Percentiles rank a stretch among this genome's conserved stretches.
phyloP scores from a whole-genome alignment of 495 filamentous ascomycete genomes.

The Amniculicola lignicola region DNA sequence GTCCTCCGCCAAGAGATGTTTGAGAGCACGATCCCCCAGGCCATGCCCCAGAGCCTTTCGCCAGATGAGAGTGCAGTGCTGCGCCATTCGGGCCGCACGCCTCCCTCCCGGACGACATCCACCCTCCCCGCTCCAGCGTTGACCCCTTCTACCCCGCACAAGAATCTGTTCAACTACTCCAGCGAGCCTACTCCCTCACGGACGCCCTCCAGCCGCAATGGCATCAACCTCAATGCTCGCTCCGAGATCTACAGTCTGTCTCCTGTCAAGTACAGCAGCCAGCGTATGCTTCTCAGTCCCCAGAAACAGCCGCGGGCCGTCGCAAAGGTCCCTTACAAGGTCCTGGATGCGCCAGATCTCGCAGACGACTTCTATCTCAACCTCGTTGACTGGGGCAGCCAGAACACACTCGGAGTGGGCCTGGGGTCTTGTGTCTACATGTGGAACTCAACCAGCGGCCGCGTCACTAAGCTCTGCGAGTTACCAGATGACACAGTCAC shows the following conservation, averaged over 20 bases:
- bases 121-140: slow-evolving; percentile 60
- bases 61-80: slow-evolving; percentile 57
- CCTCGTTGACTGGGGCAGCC: slow-evolving; percentile 96
- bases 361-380: slow-evolving; percentile 98
- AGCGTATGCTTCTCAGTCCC: slow-evolving; percentile 86
- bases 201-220: slow-evolving; percentile 83
- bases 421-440: slow-evolving; percentile 94
- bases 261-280: slow-evolving; percentile 83
- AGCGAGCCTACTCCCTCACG: slow-evolving; percentile 79
- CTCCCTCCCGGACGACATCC: slow-evolving; percentile 59
- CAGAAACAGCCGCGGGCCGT: slow-evolving; percentile 83
- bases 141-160: slow-evolving; percentile 91
- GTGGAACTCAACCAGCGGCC: slow-evolving; percentile 88
- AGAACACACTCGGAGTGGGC: slow-evolving; percentile 87
- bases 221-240: slow-evolving; percentile 76
- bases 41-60: slow-evolving; percentile 61
- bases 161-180: slow-evolving; percentile 85
- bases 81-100: slow-evolving; percentile 72
- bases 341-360: slow-evolving; percentile 91
- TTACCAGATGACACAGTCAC: slow-evolving; percentile 91
- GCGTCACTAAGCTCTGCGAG: slow-evolving; percentile 89
- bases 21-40: slow-evolving; percentile 80
- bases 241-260: slow-evolving; percentile 93
- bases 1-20: slow-evolving; percentile 88
- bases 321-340: slow-evolving; percentile 95